These are phyloP conservation scores for Claviceps sp. DNA, from an alignment of 2,329 filamentous ascomycete species.

Conservation along the genomic window DNA sequence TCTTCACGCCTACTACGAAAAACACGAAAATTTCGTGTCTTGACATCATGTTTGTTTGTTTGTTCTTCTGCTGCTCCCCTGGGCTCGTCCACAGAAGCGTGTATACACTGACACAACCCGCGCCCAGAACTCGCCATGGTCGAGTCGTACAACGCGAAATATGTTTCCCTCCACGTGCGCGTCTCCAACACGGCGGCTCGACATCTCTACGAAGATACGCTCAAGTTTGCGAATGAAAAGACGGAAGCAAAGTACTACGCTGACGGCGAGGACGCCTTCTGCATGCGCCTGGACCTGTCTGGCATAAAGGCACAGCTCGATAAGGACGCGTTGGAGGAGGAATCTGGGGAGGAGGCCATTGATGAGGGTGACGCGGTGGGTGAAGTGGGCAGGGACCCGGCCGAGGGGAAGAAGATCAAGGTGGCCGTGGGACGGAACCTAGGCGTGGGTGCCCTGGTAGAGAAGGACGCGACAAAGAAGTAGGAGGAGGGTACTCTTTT, in stretches of 20 bases:
- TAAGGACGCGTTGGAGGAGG: conserved; percentile 12
- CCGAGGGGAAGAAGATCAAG: conserved; percentile 52
- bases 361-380: conserved; percentile 63
- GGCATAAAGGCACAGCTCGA: conserved; percentile 36
- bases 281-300: conserved; percentile 78
- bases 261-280: conserved; percentile 90
- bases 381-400: conserved; percentile 41
- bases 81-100: too few species aligned
- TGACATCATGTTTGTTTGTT: too few species aligned
- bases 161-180: conserved; percentile 92
- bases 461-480: conserved; percentile 46
- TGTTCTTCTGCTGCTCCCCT: too few species aligned
- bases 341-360: conserved; percentile 24
- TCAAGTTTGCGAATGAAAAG: conserved; percentile 80
- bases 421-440: conserved; percentile 71
- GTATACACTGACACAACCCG: not conserved
- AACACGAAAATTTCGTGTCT: too few species aligned
- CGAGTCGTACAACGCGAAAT: conserved; percentile 79
- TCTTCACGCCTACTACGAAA: not conserved
- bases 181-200: conserved; percentile 86
- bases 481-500: not conserved
- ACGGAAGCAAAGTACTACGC: conserved; percentile 88
- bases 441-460: conserved; percentile 66
- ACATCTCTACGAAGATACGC: conserved; percentile 82
- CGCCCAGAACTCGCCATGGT: conserved; percentile 80